A percentile compares a stretch with the other conserved stretches of the same genome.
phyloP scores from a whole-genome alignment of 257 asterid species.

The Primulina tabacum region DNA sequence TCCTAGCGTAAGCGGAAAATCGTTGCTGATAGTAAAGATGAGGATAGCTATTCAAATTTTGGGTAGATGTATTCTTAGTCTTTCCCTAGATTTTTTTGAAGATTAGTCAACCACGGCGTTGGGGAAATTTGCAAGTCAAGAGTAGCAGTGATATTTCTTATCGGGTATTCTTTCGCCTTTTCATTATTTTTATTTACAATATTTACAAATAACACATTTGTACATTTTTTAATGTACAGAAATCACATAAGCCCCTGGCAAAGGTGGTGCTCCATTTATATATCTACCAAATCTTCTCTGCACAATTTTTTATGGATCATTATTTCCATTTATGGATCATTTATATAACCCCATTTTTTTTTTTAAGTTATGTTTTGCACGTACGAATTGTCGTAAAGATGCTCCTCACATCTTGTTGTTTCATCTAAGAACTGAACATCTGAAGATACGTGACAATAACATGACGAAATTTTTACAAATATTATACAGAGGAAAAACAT shows the following conservation, averaged over 20 bases:
- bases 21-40: neutral
- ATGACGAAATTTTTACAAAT: no score
- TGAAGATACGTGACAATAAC: no score
- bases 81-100: slow-evolving; percentile 18
- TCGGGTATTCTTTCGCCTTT: neutral
- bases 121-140: slow-evolving; percentile 38
- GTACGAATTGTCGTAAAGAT: no score
- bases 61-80: slow-evolving; percentile 4
- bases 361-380: no score
- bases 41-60: slow-evolving; percentile 8
- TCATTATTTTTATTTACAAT: neutral
- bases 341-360: neutral
- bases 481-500: no score
- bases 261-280: neutral
- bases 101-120: slow-evolving; percentile 23
- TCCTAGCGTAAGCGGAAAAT: neutral
- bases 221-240: slow-evolving; percentile 28
- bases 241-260: neutral
- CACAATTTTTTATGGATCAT: neutral
- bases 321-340: no score
- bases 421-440: no score
- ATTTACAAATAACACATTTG: slow-evolving; percentile 21
- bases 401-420: no score
- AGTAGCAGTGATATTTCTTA: slow-evolving; percentile 27
- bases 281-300: neutral